These are phyloP conservation scores for Aureobasidium vineae DNA, from an alignment of 2,329 filamentous ascomycete genomes.

Conservation along the genomic window DNA sequence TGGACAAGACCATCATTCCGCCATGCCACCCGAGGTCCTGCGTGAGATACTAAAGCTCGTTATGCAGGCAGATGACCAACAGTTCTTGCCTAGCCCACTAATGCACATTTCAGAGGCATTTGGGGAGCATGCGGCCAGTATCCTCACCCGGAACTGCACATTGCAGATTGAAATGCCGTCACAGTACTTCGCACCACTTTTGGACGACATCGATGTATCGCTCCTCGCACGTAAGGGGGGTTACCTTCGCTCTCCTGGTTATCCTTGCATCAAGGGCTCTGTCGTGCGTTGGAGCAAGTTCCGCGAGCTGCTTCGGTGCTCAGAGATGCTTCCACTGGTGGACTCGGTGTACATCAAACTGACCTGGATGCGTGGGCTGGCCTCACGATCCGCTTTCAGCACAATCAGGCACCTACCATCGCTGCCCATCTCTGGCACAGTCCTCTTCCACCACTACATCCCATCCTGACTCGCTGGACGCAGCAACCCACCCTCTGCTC, in stretches of 20 bases:
- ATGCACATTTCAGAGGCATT: not conserved
- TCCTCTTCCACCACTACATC: not conserved
- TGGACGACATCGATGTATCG: not conserved
- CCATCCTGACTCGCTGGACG: not conserved
- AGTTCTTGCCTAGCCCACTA: not conserved
- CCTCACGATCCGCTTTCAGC: not conserved
- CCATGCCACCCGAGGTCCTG: not conserved
- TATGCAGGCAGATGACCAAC: not conserved
- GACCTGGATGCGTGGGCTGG: not conserved
- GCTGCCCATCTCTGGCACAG: not conserved
- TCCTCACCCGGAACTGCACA: not conserved
- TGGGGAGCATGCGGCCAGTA: not conserved
- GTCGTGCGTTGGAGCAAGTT: slow-evolving; percentile 2
- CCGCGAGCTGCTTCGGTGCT: not conserved
- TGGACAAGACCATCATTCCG: not conserved
- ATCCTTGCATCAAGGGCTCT: not conserved
- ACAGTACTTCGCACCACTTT: not conserved
- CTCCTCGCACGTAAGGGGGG: not conserved
- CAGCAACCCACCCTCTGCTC: not conserved
- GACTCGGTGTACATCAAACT: not conserved
- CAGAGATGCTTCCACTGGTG: not conserved
- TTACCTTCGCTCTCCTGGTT: not conserved
- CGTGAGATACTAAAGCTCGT: not conserved
- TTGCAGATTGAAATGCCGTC: not conserved
- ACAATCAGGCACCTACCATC: not conserved